Evolutionary conservation across 306 rosid genomes (phyloP).

Genomic region (Rosa persica): DNA sequence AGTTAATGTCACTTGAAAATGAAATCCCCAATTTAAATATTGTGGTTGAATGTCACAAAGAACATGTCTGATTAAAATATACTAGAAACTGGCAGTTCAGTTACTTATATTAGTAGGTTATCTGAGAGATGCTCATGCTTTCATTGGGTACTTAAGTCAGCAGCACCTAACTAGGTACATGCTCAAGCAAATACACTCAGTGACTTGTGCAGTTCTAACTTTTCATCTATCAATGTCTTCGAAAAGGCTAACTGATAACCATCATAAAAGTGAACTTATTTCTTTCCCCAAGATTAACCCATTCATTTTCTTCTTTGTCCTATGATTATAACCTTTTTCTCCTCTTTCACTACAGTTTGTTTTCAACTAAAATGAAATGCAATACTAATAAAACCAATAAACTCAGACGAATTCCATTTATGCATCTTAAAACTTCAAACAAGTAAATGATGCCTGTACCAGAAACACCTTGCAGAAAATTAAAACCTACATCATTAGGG

Average conservation of each 20-base stretch:
- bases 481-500: conserved; percentile 52
- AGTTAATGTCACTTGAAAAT: neutral
- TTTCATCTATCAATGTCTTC: neutral
- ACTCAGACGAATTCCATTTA: neutral
- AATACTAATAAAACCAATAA: neutral
- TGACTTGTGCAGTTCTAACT: neutral
- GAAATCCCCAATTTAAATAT: no score
- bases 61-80: neutral
- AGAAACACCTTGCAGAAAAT: conserved; percentile 18
- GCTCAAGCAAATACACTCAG: neutral
- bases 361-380: neutral
- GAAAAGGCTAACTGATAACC: neutral
- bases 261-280: neutral
- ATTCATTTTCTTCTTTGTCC: neutral
- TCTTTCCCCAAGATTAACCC: neutral
- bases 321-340: neutral
- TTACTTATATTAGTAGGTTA: neutral
- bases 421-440: neutral
- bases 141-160: neutral
- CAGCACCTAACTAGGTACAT: neutral
- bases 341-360: no score
- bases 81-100: neutral
- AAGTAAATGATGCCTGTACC: neutral
- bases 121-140: neutral
- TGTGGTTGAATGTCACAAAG: neutral